A percentile compares a stretch with the other conserved stretches of the same genome.
Evolutionary conservation across 192 early-diverging fungal genomes (phyloP).

Genomic region (Borealophlyctis nickersoniae): DNA sequence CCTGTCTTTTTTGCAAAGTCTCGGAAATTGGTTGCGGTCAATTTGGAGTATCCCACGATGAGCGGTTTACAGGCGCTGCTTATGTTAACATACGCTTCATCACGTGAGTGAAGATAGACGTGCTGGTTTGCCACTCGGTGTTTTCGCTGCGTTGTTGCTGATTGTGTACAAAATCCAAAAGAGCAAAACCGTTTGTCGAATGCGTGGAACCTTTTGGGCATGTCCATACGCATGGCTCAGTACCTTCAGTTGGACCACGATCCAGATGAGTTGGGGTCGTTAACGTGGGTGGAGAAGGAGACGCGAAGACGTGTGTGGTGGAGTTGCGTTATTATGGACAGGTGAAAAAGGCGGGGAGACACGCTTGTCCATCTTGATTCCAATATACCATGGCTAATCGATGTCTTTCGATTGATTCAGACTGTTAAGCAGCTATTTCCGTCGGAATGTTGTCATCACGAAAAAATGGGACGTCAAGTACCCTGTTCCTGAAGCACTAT

Average conservation of each 20-base stretch:
- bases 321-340: constrained; percentile 13
- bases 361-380: not conserved
- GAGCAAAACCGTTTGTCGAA: constrained; percentile 16
- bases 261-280: constrained; percentile 17
- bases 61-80: constrained; percentile 19
- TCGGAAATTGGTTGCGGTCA: constrained; percentile 15
- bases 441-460: not conserved
- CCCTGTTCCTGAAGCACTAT: constrained; percentile 16
- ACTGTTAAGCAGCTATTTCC: too few species aligned
- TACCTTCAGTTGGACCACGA: constrained; percentile 17
- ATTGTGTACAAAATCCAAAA: too few species aligned
- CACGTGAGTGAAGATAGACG: not conserved
- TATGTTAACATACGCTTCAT: constrained; percentile 6
- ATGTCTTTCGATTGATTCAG: too few species aligned
- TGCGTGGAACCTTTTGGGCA: constrained; percentile 21
- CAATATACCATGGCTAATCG: too few species aligned
- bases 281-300: constrained; percentile 22
- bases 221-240: constrained; percentile 25
- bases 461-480: constrained; percentile 1
- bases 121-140: not conserved
- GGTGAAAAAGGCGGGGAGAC: not conserved
- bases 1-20: constrained; percentile 15
- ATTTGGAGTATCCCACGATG: constrained; percentile 21
- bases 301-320: constrained; percentile 22
- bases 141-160: too few species aligned